These are phyloP conservation scores for Ballota nigra DNA, from an alignment of 257 asterid species.

Conservation along the genomic window DNA sequence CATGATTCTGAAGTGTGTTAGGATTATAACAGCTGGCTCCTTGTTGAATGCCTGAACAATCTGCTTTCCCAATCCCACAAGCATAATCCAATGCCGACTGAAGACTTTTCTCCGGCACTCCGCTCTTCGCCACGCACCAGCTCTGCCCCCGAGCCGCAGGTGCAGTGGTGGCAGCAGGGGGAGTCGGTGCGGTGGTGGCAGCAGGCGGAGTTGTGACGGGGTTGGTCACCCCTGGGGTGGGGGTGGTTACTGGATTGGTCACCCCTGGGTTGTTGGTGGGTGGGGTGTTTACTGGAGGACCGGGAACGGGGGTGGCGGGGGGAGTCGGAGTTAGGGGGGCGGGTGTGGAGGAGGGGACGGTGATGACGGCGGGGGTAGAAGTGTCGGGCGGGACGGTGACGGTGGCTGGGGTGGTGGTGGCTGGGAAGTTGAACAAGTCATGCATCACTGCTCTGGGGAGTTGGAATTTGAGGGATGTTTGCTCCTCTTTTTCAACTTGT, in stretches of 20 bases:
- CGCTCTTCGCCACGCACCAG: conserved; percentile 83
- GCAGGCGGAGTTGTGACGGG: conserved; percentile 45
- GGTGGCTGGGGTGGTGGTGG: conserved; percentile 23
- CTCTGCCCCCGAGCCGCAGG: conserved; percentile 51
- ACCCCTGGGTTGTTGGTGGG: conserved; percentile 30
- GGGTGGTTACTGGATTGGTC: conserved; percentile 20
- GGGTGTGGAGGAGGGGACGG: conserved; percentile 39
- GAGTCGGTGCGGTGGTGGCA: conserved; percentile 26
- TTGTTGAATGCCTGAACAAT: conserved; percentile 71
- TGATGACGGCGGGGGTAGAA: conserved; percentile 27
- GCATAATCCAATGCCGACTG: conserved; percentile 86
- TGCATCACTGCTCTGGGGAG: conserved; percentile 26
- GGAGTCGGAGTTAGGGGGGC: neutral
- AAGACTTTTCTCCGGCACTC: conserved; percentile 41
- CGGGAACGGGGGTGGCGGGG: conserved; percentile 36
- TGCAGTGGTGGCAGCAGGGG: conserved; percentile 33
- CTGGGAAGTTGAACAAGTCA: conserved; percentile 31
- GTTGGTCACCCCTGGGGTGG: conserved; percentile 27
- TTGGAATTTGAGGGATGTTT: conserved; percentile 11
- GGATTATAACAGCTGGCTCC: conserved; percentile 74
- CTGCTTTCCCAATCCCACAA: conserved; percentile 81
- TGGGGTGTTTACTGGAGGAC: conserved; percentile 37
- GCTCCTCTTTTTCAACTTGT: conserved; percentile 8
- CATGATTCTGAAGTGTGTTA: conserved; percentile 60
- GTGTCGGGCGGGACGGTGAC: conserved; percentile 39